phyloP scores from a whole-genome alignment of 495 filamentous ascomycete species.

The Annulohypoxylon stygium region DNA sequence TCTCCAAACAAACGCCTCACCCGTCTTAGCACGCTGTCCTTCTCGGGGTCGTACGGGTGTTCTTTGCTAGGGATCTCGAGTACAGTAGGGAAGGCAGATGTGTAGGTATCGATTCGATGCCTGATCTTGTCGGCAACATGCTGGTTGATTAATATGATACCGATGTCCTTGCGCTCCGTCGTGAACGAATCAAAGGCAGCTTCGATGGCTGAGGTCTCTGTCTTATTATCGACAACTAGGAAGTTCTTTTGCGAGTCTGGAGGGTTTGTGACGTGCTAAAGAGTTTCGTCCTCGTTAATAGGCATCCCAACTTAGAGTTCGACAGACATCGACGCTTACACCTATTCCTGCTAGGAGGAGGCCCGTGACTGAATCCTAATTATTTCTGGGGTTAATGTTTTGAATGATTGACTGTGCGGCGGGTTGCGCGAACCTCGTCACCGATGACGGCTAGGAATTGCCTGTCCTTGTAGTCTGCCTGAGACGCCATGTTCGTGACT shows the following conservation, averaged over 20 bases:
- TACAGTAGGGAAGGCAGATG: constrained; percentile 78
- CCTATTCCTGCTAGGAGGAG: constrained; percentile 94
- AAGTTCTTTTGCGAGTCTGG: constrained; percentile 96
- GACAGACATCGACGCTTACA: constrained; percentile 65
- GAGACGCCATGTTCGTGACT: constrained; percentile 65
- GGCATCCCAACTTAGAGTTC: constrained; percentile 17
- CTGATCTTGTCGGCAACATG: constrained; percentile 97
- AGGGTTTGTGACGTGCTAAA: constrained; percentile 60
- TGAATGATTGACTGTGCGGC: neutral
- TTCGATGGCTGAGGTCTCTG: constrained; percentile 88
- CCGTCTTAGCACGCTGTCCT: constrained; percentile 94
- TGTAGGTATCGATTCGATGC: constrained; percentile 79
- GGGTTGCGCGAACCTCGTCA: constrained; percentile 78
- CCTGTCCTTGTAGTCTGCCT: constrained; percentile 83
- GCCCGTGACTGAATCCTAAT: constrained; percentile 91
- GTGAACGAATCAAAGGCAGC: constrained; percentile 92
- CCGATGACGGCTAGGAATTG: constrained; percentile 98
- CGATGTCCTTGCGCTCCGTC: constrained; percentile 91
- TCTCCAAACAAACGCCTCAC: constrained; percentile 94
- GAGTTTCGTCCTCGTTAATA: constrained; percentile 26
- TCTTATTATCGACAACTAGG: constrained; percentile 94
- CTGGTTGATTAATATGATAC: constrained; percentile 96
- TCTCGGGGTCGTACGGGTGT: constrained; percentile 98
- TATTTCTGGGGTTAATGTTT: constrained; percentile 46
- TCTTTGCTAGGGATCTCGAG: constrained; percentile 99